A percentile compares a stretch with the other conserved stretches of the same genome.
These are phyloP conservation scores for Solanum arcanum DNA, from an alignment of 257 asterid genomes.

Conservation along the genomic window DNA sequence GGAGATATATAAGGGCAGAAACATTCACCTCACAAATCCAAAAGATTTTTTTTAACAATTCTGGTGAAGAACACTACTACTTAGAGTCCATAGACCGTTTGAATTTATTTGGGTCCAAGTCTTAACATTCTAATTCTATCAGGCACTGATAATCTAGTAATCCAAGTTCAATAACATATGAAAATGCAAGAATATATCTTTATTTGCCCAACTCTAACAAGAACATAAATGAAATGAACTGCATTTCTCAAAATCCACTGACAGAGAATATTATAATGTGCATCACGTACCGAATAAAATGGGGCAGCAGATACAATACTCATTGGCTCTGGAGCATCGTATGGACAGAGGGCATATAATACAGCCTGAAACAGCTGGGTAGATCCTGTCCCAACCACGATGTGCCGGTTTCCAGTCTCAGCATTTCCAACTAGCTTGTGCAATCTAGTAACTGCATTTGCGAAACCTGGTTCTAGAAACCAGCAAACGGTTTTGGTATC, in stretches of 20 bases:
- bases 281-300: slow-evolving; percentile 63
- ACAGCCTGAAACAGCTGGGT: slow-evolving; percentile 87
- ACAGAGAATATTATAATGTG: neutral
- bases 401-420: slow-evolving; percentile 47
- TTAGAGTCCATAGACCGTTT: neutral
- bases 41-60: neutral
- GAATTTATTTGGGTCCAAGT: neutral
- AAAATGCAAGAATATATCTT: neutral
- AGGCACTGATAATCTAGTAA: neutral
- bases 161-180: neutral
- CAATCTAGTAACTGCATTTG: slow-evolving; percentile 39
- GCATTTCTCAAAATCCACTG: neutral
- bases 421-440: slow-evolving; percentile 83
- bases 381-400: slow-evolving; percentile 94
- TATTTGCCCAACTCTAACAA: neutral
- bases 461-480: slow-evolving; percentile 80
- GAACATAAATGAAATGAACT: neutral
- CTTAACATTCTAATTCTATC: neutral
- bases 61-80: neutral
- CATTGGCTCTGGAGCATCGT: slow-evolving; percentile 49
- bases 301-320: slow-evolving; percentile 89
- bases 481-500: slow-evolving; percentile 61
- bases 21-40: neutral
- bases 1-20: neutral
- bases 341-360: slow-evolving; percentile 63